These are phyloP conservation scores for Capsicum baccatum DNA, from an alignment of 257 asterid genomes.

Conservation along the genomic window DNA sequence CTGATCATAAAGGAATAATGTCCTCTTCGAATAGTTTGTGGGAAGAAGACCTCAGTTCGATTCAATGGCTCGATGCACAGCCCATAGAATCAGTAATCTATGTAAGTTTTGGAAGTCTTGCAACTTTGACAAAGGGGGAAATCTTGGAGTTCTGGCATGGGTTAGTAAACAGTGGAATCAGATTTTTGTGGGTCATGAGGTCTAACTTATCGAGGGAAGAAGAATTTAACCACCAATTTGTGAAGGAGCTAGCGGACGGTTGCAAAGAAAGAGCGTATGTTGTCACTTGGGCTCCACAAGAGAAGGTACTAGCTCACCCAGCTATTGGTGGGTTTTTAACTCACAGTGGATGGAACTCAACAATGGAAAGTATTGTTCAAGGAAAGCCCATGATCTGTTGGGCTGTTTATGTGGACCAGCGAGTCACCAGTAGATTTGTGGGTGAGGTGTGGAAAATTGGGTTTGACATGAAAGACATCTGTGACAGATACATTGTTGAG, in stretches of 20 bases:
- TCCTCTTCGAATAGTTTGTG: not conserved
- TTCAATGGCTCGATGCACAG: constrained; percentile 44
- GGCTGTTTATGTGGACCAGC: constrained; percentile 50
- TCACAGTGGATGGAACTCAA: constrained; percentile 25
- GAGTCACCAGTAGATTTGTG: constrained; percentile 54
- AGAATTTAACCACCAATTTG: constrained; percentile 1
- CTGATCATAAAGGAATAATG: not conserved
- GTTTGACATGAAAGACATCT: constrained; percentile 62
- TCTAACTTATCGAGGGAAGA: constrained; percentile 20
- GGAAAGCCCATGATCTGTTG: constrained; percentile 49
- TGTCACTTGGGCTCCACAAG: constrained; percentile 46
- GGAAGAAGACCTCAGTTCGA: constrained; percentile 39
- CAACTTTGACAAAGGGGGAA: constrained; percentile 31
- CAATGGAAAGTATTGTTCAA: constrained; percentile 39
- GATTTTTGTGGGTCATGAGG: constrained; percentile 43
- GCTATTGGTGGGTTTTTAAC: constrained; percentile 42
- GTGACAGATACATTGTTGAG: constrained; percentile 48
- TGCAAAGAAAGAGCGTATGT: constrained; percentile 28
- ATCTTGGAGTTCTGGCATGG: constrained; percentile 44
- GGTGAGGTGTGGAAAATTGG: constrained; percentile 66
- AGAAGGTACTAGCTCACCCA: constrained; percentile 35
- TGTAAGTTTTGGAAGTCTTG: constrained; percentile 46
- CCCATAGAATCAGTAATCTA: constrained; percentile 40
- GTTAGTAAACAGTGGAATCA: constrained; percentile 35
- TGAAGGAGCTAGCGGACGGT: constrained; percentile 6